Evolutionary conservation across 257 asterid species (phyloP).

Genomic region (Plantago elongata): DNA sequence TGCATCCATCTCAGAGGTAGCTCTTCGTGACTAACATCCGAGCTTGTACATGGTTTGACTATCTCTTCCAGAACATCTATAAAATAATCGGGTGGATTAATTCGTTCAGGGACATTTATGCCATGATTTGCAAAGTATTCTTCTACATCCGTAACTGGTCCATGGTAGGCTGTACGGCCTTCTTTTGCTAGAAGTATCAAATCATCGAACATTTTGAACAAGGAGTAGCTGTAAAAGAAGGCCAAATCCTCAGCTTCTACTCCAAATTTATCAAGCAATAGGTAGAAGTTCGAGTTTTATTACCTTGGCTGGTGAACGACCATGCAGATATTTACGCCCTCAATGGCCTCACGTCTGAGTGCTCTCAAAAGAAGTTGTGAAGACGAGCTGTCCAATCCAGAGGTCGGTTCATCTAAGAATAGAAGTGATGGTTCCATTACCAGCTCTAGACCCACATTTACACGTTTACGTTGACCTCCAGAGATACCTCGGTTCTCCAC

Average conservation of each 20-base stretch:
- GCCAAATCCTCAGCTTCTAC: conserved; percentile 3
- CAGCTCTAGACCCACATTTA: conserved; percentile 91
- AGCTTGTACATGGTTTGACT: conserved; percentile 55
- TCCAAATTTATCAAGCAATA: neutral
- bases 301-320: conserved; percentile 98
- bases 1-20: conserved; percentile 91
- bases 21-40: conserved; percentile 50
- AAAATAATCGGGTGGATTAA: conserved; percentile 88
- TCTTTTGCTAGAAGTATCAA: conserved; percentile 90
- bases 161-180: conserved; percentile 83
- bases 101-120: conserved; percentile 72
- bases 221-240: conserved; percentile 61
- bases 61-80: conserved; percentile 89
- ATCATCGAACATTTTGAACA: conserved; percentile 90
- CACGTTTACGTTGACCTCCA: conserved; percentile 95
- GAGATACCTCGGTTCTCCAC: conserved; percentile 91
- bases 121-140: conserved; percentile 67
- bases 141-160: conserved; percentile 76
- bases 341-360: conserved; percentile 92
- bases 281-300: neutral
- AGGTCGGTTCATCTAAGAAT: conserved; percentile 88
- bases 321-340: conserved; percentile 93
- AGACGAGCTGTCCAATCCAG: conserved; percentile 93
- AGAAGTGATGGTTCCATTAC: conserved; percentile 96
- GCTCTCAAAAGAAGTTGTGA: conserved; percentile 91